phyloP scores from a whole-genome alignment of 2,329 filamentous ascomycete species.

The Penicillium sp. region DNA sequence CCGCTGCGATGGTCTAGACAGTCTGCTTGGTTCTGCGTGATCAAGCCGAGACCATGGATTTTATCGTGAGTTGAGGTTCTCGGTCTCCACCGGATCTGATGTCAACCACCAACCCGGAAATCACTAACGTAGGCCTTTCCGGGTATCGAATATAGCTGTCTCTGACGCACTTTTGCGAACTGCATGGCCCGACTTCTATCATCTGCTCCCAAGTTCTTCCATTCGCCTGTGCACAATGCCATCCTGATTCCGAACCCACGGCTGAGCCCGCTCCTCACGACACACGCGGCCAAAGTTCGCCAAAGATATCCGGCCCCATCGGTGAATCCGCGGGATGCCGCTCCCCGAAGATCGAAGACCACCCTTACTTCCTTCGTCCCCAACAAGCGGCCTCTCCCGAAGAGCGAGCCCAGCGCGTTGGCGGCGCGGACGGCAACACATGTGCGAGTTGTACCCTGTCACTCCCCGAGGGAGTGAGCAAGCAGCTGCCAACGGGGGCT shows the following conservation, averaged over 20 bases:
- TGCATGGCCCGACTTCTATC: slow-evolving; percentile 57
- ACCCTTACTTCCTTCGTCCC: slow-evolving; percentile 46
- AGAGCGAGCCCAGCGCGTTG: slow-evolving; percentile 40
- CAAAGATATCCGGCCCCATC: slow-evolving; percentile 6
- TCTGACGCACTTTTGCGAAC: slow-evolving; percentile 58
- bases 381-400: slow-evolving; percentile 34
- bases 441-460: slow-evolving; percentile 55
- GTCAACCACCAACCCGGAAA: neutral
- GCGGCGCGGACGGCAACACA: slow-evolving; percentile 44
- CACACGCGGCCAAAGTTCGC: slow-evolving; percentile 16
- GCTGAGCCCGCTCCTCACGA: slow-evolving; percentile 31
- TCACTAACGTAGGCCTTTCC: neutral
- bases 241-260: slow-evolving; percentile 35
- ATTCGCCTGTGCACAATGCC: slow-evolving; percentile 50
- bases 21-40: slow-evolving; percentile 20
- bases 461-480: slow-evolving; percentile 50
- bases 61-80: slow-evolving; percentile 36
- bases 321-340: slow-evolving; percentile 15
- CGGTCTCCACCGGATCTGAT: neutral
- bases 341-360: slow-evolving; percentile 40
- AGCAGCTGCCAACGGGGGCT: slow-evolving; percentile 48
- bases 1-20: slow-evolving; percentile 28
- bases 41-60: slow-evolving; percentile 34
- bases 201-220: slow-evolving; percentile 56
- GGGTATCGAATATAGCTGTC: slow-evolving; percentile 44